Conservation (phyloP, 2,329 filamentous ascomycete species). For the Aspergillus tanneri region DNA sequence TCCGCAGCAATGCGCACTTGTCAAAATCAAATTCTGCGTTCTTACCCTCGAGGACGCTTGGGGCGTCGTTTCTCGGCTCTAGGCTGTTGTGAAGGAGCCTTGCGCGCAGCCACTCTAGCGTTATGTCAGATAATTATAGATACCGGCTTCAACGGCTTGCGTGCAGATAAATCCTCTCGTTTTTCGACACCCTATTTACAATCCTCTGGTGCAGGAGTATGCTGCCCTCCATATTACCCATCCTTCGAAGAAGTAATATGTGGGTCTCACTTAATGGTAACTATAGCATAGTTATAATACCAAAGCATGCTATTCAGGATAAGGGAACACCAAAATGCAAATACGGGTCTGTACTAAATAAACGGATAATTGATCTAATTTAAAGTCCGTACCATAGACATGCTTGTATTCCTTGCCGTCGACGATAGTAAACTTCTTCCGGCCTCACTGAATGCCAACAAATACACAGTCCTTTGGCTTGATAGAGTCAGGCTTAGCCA, state of each 20-base stretch:
- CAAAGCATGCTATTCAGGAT: conserved; percentile 3
- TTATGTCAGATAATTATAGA: conserved; percentile 1
- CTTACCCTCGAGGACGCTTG: conserved; percentile 4
- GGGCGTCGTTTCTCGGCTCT: conserved; percentile 4
- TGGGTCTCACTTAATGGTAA: neutral
- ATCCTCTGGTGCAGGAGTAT: neutral
- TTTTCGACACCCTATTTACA: neutral
- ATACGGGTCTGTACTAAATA: too few species aligned
- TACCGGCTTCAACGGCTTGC: neutral
- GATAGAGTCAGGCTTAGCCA: too few species aligned
- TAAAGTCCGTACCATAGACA: too few species aligned
- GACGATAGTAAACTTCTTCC: too few species aligned
- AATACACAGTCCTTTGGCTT: too few species aligned
- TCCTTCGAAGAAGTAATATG: neutral
- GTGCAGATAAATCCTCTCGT: conserved; percentile 7
- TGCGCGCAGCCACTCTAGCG: conserved; percentile 7
- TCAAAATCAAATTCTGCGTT: conserved; percentile 5
- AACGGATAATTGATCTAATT: too few species aligned
- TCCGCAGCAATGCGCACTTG: conserved; percentile 4
- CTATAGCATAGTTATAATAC: conserved; percentile 1
- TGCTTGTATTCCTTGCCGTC: too few species aligned
- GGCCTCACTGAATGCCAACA: too few species aligned
- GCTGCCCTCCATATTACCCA: too few species aligned
- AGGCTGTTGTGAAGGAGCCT: conserved; percentile 1
- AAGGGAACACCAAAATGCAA: too few species aligned